phyloP scores from a whole-genome alignment of 2,329 filamentous ascomycete genomes.

The Penicillium sp. region DNA sequence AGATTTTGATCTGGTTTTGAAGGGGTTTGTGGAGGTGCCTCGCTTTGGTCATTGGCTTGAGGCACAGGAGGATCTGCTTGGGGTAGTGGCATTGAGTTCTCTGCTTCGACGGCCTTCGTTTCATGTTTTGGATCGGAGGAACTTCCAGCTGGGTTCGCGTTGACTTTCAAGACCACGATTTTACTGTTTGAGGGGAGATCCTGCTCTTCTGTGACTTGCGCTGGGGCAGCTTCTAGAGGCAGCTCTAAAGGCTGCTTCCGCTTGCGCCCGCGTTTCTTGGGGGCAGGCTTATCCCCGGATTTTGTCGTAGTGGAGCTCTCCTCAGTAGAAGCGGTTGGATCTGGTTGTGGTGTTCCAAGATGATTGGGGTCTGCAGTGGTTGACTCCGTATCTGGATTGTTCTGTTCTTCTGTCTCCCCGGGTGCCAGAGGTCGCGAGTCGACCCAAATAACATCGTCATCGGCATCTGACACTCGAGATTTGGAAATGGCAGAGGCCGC shows the following conservation, averaged over 20 bases:
- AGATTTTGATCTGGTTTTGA: not conserved
- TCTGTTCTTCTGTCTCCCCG: not conserved
- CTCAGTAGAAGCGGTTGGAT: not conserved
- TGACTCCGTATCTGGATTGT: not conserved
- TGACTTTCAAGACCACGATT: not conserved
- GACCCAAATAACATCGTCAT: constrained; percentile 45
- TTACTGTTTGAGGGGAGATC: not conserved
- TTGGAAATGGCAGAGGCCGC: constrained; percentile 38
- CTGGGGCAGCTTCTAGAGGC: not conserved
- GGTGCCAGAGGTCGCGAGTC: constrained; percentile 27
- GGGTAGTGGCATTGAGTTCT: not conserved
- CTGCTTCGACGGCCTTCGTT: not conserved
- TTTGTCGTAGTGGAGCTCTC: not conserved
- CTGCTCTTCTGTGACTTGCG: not conserved
- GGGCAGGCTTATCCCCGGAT: constrained; percentile 13
- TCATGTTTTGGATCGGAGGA: not conserved
- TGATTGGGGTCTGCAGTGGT: not conserved
- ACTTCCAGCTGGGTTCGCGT: not conserved
- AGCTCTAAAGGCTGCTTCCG: constrained; percentile 33
- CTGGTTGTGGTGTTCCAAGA: not conserved
- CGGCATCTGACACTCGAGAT: constrained; percentile 30
- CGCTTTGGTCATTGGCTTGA: not conserved
- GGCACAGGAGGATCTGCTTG: not conserved
- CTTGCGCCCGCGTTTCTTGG: constrained; percentile 47
- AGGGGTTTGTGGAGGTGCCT: not conserved